phyloP scores from a whole-genome alignment of 345 rosid species.

The Moringa oleifera region DNA sequence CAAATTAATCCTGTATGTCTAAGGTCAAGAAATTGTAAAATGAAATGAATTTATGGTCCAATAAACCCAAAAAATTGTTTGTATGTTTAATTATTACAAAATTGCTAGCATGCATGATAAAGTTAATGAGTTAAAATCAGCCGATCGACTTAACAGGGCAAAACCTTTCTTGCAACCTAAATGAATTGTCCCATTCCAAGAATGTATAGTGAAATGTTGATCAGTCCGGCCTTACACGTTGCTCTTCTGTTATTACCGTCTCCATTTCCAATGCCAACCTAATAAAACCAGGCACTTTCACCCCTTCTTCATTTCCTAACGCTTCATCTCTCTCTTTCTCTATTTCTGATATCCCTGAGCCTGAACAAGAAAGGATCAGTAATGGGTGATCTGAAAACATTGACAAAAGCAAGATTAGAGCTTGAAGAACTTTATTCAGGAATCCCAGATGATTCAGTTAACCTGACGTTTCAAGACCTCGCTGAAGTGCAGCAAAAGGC shows the following conservation, averaged over 20 bases:
- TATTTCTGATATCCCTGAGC: not conserved
- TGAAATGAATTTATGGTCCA: no score
- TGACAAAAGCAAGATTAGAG: constrained; percentile 46
- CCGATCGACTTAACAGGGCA: no score
- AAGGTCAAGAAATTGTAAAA: no score
- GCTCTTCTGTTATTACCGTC: not conserved
- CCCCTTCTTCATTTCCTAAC: not conserved
- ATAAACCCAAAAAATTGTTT: no score
- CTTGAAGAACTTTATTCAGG: constrained; percentile 59
- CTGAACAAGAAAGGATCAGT: not conserved
- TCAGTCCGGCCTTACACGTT: constrained; percentile 14
- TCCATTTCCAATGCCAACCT: constrained; percentile 15
- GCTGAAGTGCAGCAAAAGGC: constrained; percentile 26
- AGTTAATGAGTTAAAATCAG: no score
- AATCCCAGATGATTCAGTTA: constrained; percentile 63
- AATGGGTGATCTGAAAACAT: constrained; percentile 32
- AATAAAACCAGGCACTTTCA: not conserved
- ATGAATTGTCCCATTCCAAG: no score
- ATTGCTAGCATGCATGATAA: no score
- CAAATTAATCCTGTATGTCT: no score
- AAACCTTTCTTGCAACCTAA: no score
- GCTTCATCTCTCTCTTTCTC: not conserved
- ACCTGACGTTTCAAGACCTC: constrained; percentile 59
- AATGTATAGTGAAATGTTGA: no score
- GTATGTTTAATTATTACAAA: no score